Evolutionary conservation across 2,329 filamentous ascomycete species (phyloP), one percentile per base, ranked within the genome.

Genomic region (Fusarium napiforme): DNA sequence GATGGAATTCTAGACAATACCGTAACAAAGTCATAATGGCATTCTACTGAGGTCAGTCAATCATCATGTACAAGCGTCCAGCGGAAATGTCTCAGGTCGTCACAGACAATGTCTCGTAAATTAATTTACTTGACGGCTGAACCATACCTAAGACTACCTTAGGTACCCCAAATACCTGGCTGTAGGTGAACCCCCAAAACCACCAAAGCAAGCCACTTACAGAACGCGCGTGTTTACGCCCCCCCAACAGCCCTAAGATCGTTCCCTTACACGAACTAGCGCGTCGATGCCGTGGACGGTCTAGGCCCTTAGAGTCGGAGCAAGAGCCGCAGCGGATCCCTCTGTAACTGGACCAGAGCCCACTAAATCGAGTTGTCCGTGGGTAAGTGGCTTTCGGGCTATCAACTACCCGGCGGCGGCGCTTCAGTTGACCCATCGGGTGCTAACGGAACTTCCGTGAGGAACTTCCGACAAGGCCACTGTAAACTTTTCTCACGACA

Each of bases 251-350:
- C 50, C 26, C 26, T 23, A 56, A 30, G 26, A 32, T 56, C 34
- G 50, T 53, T 53, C 34, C 50, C 32, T 53, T 53, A 53, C 32
- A n/a, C 19, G 34, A 53, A 37, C 34, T 28, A 53, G 50, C 30
- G n/a, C 2, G 0, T 26, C n/a, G 47, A 52, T 39, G 34, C 50
- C 5, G 19, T 9, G 2, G 30, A 8, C n/a, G 16, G 50, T 28
- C 50, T 39, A 21, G 50, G 50, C 50, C 50, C 34, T n/a, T 39
- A 39, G 34, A 53, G 23, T 18, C 50, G 50, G 50, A 53, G 18
- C 18, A 12, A 53, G 34, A 28, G 50, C 50, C 50, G 50, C 50
- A 53, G 50, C 50, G 34, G 23, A 37, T 53, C 50, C 34, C 18
- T 16, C 49, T 26, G 30, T 19, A 19, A 26, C 30, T 26, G 32